Base-by-base conservation (phyloP, 2,329 filamentous ascomycete species). In the Fusarium odoratissimum region DNA sequence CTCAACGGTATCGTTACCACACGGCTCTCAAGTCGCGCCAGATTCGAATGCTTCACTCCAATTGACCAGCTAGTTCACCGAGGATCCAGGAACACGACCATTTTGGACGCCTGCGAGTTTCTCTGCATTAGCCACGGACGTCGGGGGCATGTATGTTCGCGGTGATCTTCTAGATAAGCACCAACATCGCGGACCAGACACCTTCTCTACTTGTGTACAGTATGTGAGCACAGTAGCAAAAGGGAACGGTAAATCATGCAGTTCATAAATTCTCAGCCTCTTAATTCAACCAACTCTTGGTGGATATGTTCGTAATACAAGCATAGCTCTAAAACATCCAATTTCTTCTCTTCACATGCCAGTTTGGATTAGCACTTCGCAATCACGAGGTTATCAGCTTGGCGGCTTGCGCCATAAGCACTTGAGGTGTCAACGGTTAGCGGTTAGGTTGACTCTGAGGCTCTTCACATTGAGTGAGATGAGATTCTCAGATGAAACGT, bases 41-140 rank as follows among this genome's bases (percentile, higher is more conserved):
- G 61, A 72, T 73, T 73, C 54, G 31, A 67, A 72, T 45, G 46
- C 62, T 64, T 49, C 62, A 41, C 57, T 69, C 65, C 60, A 70
- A 77, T 74, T 77, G 73, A 75, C 67, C 73, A 64, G 75, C 64
- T 62, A 68, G 60, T 62, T 77, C 75, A 77, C 74, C 75, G 75
- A 75, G 73, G 58, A 77, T 76, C 72, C 75, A 77, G 75, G 75
- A 77, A 77, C 74, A 74, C 62, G 56, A 51, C 66, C 55, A 65
- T 60, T 56, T 40, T 60, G 38, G 60, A 59, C 51, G 52, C 51
- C 60, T 60, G 45, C 45, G 54, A 52, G 49, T 60, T 67, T 65
- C 40, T 58, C 60, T 75, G 62, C 58, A 58, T 63, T 60, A 55
- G 41, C 44, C 41, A 56, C 48, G 56, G 67, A 46, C 55, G 57